A percentile compares a stretch with the other conserved stretches of the same genome.
These are phyloP conservation scores for Aspergillus bombycis DNA, from an alignment of 2,329 filamentous ascomycete species.

Conservation along the genomic window DNA sequence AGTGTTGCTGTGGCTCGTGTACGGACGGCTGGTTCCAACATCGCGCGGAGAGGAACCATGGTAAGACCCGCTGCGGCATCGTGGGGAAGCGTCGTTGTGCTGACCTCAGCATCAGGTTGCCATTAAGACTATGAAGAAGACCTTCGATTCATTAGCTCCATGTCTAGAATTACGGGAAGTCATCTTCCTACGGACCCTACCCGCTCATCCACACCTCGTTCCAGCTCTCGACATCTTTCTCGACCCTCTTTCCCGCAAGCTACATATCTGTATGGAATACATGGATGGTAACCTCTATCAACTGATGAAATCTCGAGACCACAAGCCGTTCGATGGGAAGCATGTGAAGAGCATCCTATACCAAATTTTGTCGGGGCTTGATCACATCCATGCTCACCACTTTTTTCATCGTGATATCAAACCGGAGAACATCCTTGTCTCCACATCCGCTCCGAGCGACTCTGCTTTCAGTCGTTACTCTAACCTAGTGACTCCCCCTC, in stretches of 20 bases:
- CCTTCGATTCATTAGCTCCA: conserved; percentile 86
- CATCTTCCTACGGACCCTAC: conserved; percentile 89
- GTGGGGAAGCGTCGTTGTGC: conserved; percentile 7
- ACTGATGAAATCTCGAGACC: conserved; percentile 96
- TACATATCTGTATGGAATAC: conserved; percentile 98
- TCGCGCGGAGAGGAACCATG: conserved; percentile 88
- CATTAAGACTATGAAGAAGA: conserved; percentile 99
- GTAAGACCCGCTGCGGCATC: conserved; percentile 58
- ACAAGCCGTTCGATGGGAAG: conserved; percentile 85
- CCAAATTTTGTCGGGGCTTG: conserved; percentile 93
- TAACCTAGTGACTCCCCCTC: conserved; percentile 91
- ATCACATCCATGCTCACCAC: conserved; percentile 94
- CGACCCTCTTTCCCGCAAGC: conserved; percentile 91
- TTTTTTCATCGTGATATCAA: conserved; percentile 99
- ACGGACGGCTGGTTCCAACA: conserved; percentile 82
- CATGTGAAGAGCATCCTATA: conserved; percentile 98
- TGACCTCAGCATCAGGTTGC: conserved; percentile 68
- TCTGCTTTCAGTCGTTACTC: conserved; percentile 94
- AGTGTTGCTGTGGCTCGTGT: conserved; percentile 92
- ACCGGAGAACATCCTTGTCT: conserved; percentile 97
- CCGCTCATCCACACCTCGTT: conserved; percentile 88
- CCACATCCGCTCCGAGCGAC: conserved; percentile 82
- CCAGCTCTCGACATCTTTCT: conserved; percentile 97
- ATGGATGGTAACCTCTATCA: conserved; percentile 99
- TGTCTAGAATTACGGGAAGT: conserved; percentile 95